Conservation (phyloP, 1,284 basidiomycete genomes). For the Xanthoconium separans region DNA sequence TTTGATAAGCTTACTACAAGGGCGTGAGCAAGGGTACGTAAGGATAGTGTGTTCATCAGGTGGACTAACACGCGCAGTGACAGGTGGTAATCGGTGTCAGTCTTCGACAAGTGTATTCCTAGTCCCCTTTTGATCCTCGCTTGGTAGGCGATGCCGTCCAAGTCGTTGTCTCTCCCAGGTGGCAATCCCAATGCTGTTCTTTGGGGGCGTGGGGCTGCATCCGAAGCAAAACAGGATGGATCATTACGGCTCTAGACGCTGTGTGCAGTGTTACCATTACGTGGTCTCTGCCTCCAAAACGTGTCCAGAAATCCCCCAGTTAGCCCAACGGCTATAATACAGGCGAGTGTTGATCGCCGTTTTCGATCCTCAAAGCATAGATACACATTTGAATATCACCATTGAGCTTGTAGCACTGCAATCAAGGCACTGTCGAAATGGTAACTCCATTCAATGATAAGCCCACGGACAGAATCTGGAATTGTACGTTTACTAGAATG, state of each 20-base stretch:
- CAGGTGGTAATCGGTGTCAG: background rate
- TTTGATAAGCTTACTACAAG: background rate
- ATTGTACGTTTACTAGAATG: no score
- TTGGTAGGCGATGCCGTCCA: constrained; percentile 8
- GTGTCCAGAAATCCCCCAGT: background rate
- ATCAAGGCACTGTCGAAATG: no score
- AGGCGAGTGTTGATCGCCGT: no score
- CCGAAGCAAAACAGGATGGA: constrained; percentile 3
- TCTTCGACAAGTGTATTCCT: background rate
- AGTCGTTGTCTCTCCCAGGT: background rate
- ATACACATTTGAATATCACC: no score
- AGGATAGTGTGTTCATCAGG: no score
- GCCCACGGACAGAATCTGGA: no score
- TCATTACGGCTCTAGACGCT: constrained; percentile 4
- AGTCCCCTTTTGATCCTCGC: background rate
- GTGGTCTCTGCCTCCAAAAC: constrained; percentile 1
- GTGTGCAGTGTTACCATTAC: background rate
- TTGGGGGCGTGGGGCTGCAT: constrained; percentile 6
- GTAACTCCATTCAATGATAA: no score
- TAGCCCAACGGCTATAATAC: background rate
- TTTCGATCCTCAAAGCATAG: no score
- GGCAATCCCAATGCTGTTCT: constrained; percentile 7
- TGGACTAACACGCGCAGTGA: background rate
- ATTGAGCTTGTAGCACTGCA: no score
- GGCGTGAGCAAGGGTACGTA: background rate